Conservation (phyloP, 2,329 filamentous ascomycete species). For the Colletotrichum truncatum region DNA sequence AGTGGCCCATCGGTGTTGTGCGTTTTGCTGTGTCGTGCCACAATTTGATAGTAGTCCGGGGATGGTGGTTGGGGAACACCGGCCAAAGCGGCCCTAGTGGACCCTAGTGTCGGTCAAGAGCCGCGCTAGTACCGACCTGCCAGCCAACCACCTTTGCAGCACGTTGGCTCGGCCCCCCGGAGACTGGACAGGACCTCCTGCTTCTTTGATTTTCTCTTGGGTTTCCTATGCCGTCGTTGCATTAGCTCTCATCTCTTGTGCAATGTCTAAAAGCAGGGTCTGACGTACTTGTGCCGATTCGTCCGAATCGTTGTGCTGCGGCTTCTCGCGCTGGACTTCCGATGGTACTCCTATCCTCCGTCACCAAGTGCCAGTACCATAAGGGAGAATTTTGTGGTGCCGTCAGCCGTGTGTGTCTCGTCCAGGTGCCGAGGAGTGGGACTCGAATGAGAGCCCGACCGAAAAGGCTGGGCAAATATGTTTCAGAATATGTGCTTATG, state of each 20-base stretch:
- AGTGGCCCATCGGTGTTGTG: constrained; percentile 14
- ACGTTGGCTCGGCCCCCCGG: constrained; percentile 19
- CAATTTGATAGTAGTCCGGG: constrained; percentile 4
- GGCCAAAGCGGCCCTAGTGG: constrained; percentile 16
- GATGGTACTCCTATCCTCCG: background rate
- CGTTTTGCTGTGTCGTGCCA: background rate
- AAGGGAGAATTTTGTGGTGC: background rate
- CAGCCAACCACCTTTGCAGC: constrained; percentile 7
- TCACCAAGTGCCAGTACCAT: background rate
- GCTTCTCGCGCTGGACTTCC: background rate
- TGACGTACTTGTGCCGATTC: constrained; percentile 1
- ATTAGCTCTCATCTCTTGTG: background rate
- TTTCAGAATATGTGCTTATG: constrained; percentile 30
- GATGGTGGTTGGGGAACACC: constrained; percentile 30
- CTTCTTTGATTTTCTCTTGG: background rate
- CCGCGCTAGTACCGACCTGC: constrained; percentile 1
- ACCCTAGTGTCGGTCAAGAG: constrained; percentile 18
- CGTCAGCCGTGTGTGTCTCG: background rate
- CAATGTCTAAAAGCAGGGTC: background rate
- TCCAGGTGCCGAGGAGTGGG: background rate
- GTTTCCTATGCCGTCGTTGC: background rate
- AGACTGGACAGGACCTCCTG: background rate
- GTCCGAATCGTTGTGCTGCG: background rate
- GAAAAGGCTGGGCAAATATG: background rate
- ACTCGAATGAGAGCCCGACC: background rate